A percentile compares a stretch with the other conserved stretches of the same genome.
phyloP scores from a whole-genome alignment of 306 rosid species.

The Medicago truncatula region DNA sequence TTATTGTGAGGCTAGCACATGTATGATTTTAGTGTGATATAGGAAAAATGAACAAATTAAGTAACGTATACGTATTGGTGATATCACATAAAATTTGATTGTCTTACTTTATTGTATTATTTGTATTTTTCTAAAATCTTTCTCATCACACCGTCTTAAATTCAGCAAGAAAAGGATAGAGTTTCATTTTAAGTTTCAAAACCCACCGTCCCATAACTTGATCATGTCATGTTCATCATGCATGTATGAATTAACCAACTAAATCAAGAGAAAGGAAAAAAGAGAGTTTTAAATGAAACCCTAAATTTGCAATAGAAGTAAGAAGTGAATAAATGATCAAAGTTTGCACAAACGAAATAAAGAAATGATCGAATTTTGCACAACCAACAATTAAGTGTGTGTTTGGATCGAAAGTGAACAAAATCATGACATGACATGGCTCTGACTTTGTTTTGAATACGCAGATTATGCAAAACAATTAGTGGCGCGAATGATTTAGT shows the following conservation, averaged over 20 bases:
- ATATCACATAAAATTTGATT: not conserved
- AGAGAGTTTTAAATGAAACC: not conserved
- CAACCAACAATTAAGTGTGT: too few relatives aligned
- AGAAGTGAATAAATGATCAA: too few relatives aligned
- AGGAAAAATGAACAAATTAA: not conserved
- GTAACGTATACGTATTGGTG: not conserved
- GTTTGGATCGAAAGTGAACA: too few relatives aligned
- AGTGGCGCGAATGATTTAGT: too few relatives aligned
- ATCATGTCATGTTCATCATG: not conserved
- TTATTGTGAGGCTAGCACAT: not conserved
- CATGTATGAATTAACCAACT: not conserved
- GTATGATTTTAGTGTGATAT: not conserved
- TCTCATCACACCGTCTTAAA: not conserved
- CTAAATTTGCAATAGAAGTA: not conserved
- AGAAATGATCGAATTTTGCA: too few relatives aligned
- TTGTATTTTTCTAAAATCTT: not conserved
- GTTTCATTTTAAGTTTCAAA: not conserved
- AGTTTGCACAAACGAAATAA: too few relatives aligned
- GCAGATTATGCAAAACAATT: too few relatives aligned
- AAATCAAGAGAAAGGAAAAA: not conserved
- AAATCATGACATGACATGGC: too few relatives aligned
- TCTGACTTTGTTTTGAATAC: too few relatives aligned
- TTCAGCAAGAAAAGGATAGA: not conserved
- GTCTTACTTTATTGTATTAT: not conserved
- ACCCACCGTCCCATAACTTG: not conserved